Conservation (phyloP, 2,329 filamentous ascomycete species). For the Diaporthe sp. region DNA sequence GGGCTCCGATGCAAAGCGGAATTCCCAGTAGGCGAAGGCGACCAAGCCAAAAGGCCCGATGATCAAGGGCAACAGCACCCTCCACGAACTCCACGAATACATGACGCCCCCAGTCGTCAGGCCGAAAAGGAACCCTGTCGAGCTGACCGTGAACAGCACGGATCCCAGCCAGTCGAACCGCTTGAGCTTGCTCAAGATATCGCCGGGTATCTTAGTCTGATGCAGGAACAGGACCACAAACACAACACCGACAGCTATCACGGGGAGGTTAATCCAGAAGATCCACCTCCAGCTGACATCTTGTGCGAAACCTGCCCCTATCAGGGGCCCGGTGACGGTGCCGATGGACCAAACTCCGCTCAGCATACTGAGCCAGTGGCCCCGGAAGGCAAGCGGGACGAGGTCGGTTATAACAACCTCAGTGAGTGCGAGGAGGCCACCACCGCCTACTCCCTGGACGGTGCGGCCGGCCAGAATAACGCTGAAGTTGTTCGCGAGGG, state of each 20-base stretch:
- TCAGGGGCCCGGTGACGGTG: slow-evolving; percentile 63
- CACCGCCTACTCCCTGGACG: slow-evolving; percentile 64
- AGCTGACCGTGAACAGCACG: slow-evolving; percentile 69
- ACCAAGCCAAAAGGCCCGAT: slow-evolving; percentile 65
- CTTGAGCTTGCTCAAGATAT: slow-evolving; percentile 61
- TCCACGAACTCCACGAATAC: slow-evolving; percentile 73
- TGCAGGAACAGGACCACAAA: slow-evolving; percentile 65
- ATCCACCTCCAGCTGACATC: slow-evolving; percentile 69
- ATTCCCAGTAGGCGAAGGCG: slow-evolving; percentile 67
- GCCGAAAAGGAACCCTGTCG: slow-evolving; percentile 71
- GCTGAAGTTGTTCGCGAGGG: slow-evolving; percentile 56
- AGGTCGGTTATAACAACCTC: slow-evolving; percentile 61
- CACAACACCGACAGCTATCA: slow-evolving; percentile 61
- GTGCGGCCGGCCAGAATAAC: slow-evolving; percentile 62
- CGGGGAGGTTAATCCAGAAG: slow-evolving; percentile 70
- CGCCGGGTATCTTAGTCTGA: slow-evolving; percentile 60
- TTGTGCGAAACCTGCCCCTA: slow-evolving; percentile 67
- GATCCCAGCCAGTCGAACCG: slow-evolving; percentile 75
- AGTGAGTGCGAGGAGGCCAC: slow-evolving; percentile 61
- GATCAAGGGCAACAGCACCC: slow-evolving; percentile 71
- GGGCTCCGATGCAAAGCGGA: slow-evolving; percentile 62
- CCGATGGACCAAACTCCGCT: slow-evolving; percentile 67
- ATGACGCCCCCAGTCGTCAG: slow-evolving; percentile 75
- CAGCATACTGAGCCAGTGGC: slow-evolving; percentile 53
- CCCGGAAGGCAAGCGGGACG: slow-evolving; percentile 56